phyloP scores from a whole-genome alignment of 768 basidiomycete species.

The Trametes sanguinea region DNA sequence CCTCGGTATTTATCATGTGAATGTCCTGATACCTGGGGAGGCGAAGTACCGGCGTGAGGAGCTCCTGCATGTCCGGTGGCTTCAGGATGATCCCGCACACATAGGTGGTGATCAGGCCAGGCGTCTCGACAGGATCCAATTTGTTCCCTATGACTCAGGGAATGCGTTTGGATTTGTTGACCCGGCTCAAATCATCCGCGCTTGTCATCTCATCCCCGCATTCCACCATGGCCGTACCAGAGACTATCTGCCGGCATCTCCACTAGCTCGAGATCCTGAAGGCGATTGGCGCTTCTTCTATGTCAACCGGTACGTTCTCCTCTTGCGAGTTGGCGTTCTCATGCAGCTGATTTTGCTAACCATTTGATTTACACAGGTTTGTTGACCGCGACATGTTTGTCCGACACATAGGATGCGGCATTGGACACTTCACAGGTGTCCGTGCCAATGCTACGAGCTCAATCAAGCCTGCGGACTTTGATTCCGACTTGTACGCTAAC shows the following conservation, averaged over 20 bases:
- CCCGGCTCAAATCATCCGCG: slow-evolving; percentile 42
- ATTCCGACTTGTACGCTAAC: no score
- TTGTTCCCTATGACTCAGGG: slow-evolving; percentile 17
- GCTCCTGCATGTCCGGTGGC: no score
- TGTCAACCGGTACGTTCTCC: slow-evolving; percentile 14
- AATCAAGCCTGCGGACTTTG: no score
- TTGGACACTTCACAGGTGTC: slow-evolving; percentile 22
- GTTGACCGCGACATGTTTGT: slow-evolving; percentile 31
- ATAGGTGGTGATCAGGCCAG: no score
- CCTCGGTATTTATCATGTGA: slow-evolving; percentile 32
- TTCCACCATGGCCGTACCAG: slow-evolving; percentile 33
- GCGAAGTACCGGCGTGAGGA: no score
- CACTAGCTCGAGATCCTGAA: not conserved
- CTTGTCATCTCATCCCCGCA: slow-evolving; percentile 44
- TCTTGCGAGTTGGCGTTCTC: slow-evolving; percentile 21
- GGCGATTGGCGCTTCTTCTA: slow-evolving; percentile 20
- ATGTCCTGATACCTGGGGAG: slow-evolving; percentile 11
- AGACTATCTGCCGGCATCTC: not conserved
- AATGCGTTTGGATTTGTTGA: slow-evolving; percentile 47
- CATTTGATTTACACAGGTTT: slow-evolving; percentile 22
- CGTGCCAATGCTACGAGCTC: no score
- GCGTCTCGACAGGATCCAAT: no score
- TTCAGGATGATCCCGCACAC: slow-evolving; percentile 33
- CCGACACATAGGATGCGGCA: slow-evolving; percentile 23
- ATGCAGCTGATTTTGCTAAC: slow-evolving; percentile 17